Evolutionary conservation across 352 stramenopile genomes (phyloP).

Genomic region (Globisporangium cederbergense): DNA sequence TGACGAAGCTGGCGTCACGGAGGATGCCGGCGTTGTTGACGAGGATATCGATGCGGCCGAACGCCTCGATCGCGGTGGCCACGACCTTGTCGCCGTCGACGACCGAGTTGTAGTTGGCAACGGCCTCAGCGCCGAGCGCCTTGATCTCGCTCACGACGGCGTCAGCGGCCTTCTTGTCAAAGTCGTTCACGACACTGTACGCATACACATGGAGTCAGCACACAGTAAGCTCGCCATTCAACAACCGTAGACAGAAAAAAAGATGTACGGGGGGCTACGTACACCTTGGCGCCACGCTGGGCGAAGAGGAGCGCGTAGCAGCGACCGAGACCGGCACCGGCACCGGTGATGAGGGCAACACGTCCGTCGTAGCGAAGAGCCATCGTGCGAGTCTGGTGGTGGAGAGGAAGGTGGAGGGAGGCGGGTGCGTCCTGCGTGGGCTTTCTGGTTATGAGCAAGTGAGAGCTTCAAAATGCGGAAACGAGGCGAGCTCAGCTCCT

Average conservation of each 20-base stretch:
- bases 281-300: conserved; percentile 80
- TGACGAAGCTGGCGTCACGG: conserved; percentile 86
- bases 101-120: conserved; percentile 84
- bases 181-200: conserved; percentile 56
- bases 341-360: conserved; percentile 68
- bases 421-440: conserved; percentile 4
- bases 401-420: conserved; percentile 6
- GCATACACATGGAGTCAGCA: conserved; percentile 30
- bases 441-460: conserved; percentile 11
- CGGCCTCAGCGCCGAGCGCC: conserved; percentile 55
- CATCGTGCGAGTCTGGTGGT: conserved; percentile 21
- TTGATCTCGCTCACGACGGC: conserved; percentile 79
- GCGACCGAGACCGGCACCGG: conserved; percentile 68
- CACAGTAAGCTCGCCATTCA: conserved; percentile 45
- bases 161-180: conserved; percentile 59
- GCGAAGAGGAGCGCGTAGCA: conserved; percentile 74
- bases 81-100: conserved; percentile 84
- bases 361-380: conserved; percentile 69
- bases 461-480: background rate
- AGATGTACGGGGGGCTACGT: conserved; percentile 21
- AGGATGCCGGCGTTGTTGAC: conserved; percentile 95
- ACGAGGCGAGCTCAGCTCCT: background rate
- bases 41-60: conserved; percentile 79
- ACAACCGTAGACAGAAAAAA: conserved; percentile 19
- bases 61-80: conserved; percentile 62